phyloP scores from a whole-genome alignment of 805 yeast species.

The Millerago galiae region DNA sequence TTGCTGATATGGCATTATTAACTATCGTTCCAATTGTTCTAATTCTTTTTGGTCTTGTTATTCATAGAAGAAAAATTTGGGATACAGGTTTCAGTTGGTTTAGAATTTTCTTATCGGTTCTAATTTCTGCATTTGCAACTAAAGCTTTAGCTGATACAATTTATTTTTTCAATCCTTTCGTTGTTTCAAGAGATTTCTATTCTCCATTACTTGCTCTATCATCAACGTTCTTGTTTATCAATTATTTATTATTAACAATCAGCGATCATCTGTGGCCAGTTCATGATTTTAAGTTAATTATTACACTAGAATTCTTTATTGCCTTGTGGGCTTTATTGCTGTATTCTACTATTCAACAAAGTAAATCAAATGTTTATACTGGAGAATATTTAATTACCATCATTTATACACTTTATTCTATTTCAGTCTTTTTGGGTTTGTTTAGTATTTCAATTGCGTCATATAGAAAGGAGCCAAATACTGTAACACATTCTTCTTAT shows the following conservation, averaged over 20 bases:
- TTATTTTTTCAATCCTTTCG: conserved; percentile 36
- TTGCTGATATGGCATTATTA: conserved; percentile 47
- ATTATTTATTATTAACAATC: conserved; percentile 46
- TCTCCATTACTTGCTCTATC: conserved; percentile 45
- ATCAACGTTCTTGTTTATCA: conserved; percentile 43
- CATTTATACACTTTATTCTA: conserved; percentile 39
- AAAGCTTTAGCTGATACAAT: conserved; percentile 34
- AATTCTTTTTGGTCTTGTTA: conserved; percentile 41
- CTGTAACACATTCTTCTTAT: neutral
- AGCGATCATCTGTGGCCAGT: conserved; percentile 35
- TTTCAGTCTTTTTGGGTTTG: conserved; percentile 47
- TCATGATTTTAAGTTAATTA: conserved; percentile 54
- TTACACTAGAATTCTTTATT: conserved; percentile 47
- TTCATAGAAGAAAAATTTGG: conserved; percentile 43
- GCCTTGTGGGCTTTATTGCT: conserved; percentile 53
- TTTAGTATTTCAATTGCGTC: conserved; percentile 31
- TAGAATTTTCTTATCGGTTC: conserved; percentile 55
- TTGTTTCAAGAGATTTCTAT: conserved; percentile 45
- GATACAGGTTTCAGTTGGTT: conserved; percentile 39
- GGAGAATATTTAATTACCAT: conserved; percentile 48
- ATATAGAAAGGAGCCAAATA: conserved; percentile 8
- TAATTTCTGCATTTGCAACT: conserved; percentile 35
- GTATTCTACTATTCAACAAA: conserved; percentile 42
- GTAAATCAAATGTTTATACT: conserved; percentile 33
- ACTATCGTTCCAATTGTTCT: conserved; percentile 49